Evolutionary conservation across 2,329 filamentous ascomycete species (phyloP).

Genomic region (Talaromyces funiculosus): DNA sequence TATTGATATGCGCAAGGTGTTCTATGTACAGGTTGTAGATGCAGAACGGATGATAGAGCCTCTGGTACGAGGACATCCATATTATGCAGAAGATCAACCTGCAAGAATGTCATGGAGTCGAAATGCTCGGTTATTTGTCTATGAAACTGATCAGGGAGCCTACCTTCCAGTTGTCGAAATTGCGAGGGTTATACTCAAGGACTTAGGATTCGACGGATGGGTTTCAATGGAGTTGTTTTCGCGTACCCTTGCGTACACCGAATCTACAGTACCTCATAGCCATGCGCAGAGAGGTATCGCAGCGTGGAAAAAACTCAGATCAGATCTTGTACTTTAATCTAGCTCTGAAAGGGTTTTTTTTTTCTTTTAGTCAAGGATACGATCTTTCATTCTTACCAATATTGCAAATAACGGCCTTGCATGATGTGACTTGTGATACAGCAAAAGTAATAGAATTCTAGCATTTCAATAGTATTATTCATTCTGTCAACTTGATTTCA

Average conservation of each 20-base stretch:
- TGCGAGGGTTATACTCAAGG: conserved; percentile 55
- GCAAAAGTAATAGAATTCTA: not conserved
- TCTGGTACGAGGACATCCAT: conserved; percentile 57
- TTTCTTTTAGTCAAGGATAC: not conserved
- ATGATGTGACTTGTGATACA: not conserved
- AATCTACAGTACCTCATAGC: not conserved
- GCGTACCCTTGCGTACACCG: conserved; percentile 47
- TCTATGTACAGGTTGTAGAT: conserved; percentile 70
- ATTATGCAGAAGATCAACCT: conserved; percentile 52
- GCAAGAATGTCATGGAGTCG: conserved; percentile 69
- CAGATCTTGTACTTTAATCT: not conserved
- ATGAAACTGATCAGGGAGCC: conserved; percentile 53
- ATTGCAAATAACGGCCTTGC: not conserved
- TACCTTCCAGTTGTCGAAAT: conserved; percentile 64
- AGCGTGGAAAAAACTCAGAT: not conserved
- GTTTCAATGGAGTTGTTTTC: conserved; percentile 66
- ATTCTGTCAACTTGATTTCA: too few relatives aligned
- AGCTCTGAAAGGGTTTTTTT: not conserved
- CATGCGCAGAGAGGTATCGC: not conserved
- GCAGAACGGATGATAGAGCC: conserved; percentile 54
- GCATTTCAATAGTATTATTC: too few relatives aligned
- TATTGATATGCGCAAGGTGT: conserved; percentile 59
- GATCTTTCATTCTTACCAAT: not conserved
- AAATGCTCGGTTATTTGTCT: conserved; percentile 64
- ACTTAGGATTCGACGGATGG: conserved; percentile 61